Evolutionary conservation across 108 stramenopile species (phyloP), one percentile per base, ranked within the genome.

Genomic region (Nitzschia sp.): DNA sequence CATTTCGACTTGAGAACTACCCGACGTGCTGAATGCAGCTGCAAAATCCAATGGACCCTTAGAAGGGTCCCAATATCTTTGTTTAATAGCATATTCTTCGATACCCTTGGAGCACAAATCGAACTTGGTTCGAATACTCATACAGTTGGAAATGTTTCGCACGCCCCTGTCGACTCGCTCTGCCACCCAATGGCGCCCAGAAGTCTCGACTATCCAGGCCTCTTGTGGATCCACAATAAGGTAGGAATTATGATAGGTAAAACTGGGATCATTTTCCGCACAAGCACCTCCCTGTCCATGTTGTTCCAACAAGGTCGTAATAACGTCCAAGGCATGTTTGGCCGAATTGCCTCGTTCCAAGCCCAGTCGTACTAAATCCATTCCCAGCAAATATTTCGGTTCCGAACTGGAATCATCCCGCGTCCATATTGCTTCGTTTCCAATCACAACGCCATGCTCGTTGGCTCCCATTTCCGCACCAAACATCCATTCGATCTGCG

Each of bases 211-310:
- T 23, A 87, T 57, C 61, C 78, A 87, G 5, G 76, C 80, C 54
- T 87, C 85, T 11, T 57, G 73, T 8, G 45, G 25, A 69, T 87
- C 82, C 15, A 70, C 79, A 76, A 87, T 81, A 26, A 87, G 36
- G 54, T 76, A 87, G 1, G 85, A 83, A 57, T 83, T 87, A 53
- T 87, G 80, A 46, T 87, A 87, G 1, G 74, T 72, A 60, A 80
- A 83, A 15, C 51, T 58, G 3, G 64, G 66, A 67, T 83, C 82
- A 17, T 79, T 68, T 35, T 87, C 46, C n/a, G 78, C 78, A 74
- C 85, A 87, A 1, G 85, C 68, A n/a, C 85, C 85, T 18, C 85
- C 85, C 68, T 87, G 85, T 1, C 82, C 82, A 71, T 76, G 69
- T 64, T 64, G 45, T 64, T 87, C 77, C 46, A 87, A 61, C 4